Conservation (phyloP, 495 filamentous ascomycete species). For the Rhypophila decipiens region DNA sequence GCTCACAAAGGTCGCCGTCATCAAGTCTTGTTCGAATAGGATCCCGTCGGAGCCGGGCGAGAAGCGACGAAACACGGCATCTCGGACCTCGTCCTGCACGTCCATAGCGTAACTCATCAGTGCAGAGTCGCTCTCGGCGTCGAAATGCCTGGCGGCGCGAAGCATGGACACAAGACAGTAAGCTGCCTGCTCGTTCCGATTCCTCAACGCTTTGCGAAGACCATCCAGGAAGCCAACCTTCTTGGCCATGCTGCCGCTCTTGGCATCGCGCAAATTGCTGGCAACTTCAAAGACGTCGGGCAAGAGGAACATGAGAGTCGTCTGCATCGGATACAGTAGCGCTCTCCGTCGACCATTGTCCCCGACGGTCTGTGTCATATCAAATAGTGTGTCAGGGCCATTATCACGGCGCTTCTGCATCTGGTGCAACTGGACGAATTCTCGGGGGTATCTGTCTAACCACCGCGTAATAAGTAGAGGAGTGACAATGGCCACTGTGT, state of each 20-base stretch:
- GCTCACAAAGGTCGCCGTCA: constrained; percentile 60
- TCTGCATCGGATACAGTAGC: constrained; percentile 56
- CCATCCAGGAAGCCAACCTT: constrained; percentile 57
- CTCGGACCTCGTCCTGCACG: constrained; percentile 57
- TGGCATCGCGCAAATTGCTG: constrained; percentile 53
- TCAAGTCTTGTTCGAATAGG: constrained; percentile 51
- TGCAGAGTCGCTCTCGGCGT: constrained; percentile 52
- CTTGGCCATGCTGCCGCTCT: constrained; percentile 51
- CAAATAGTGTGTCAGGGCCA: constrained; percentile 57
- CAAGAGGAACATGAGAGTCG: constrained; percentile 51
- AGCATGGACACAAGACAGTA: constrained; percentile 55
- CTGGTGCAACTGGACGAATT: constrained; percentile 55
- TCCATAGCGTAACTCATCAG: constrained; percentile 59
- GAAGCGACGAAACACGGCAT: constrained; percentile 54
- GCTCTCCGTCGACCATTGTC: constrained; percentile 47
- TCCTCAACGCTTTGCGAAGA: constrained; percentile 50
- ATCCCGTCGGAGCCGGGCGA: constrained; percentile 36
- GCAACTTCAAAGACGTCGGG: constrained; percentile 61
- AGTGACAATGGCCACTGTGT: constrained; percentile 51
- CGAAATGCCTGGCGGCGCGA: constrained; percentile 53
- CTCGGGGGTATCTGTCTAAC: constrained; percentile 55
- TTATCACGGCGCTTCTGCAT: constrained; percentile 52
- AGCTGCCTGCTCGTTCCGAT: constrained; percentile 53
- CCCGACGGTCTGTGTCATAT: constrained; percentile 52
- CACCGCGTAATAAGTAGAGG: constrained; percentile 55